Evolutionary conservation across 164 flowering plant genomes (phyloP).

Genomic region (Vitis cinerea): DNA sequence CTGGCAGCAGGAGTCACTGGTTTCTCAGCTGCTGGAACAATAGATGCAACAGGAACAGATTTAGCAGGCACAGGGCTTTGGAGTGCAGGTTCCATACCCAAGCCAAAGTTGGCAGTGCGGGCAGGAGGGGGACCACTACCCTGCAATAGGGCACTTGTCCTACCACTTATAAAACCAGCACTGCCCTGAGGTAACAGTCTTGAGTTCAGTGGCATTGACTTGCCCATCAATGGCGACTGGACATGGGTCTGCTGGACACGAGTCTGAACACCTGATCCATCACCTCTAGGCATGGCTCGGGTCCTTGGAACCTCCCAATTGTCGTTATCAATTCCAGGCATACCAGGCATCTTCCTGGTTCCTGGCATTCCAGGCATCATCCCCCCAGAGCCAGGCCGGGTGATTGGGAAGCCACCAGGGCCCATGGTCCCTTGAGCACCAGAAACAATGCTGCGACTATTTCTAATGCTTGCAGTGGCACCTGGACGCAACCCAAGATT

Average conservation of each 20-base stretch:
- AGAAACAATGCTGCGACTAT: conserved; percentile 38
- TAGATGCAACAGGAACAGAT: conserved; percentile 24
- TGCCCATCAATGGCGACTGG: conserved; percentile 47
- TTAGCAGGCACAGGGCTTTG: conserved; percentile 31
- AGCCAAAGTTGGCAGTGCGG: conserved; percentile 29
- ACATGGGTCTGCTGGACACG: conserved; percentile 29
- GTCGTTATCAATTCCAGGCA: conserved; percentile 81
- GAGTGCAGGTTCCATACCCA: conserved; percentile 28
- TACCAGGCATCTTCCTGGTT: conserved; percentile 81
- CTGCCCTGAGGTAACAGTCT: conserved; percentile 80
- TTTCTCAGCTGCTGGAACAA: conserved; percentile 36
- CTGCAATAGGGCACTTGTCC: conserved; percentile 71
- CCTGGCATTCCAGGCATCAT: conserved; percentile 99
- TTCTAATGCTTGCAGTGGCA: conserved; percentile 78
- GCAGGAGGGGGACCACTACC: conserved; percentile 44
- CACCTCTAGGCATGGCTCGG: conserved; percentile 61
- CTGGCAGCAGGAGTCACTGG: conserved; percentile 29
- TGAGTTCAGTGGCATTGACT: conserved; percentile 46
- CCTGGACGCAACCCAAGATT: conserved; percentile 89
- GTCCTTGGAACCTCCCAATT: conserved; percentile 84
- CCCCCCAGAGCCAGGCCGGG: conserved; percentile 84
- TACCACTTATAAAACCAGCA: conserved; percentile 56
- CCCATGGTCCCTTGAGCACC: conserved; percentile 46
- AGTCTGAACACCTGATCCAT: conserved; percentile 30
- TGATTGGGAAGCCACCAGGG: conserved; percentile 66